Percentiles rank a stretch among this genome's conserved stretches.
phyloP scores from a whole-genome alignment of 75 land plant genomes.

The Picea glauca region DNA sequence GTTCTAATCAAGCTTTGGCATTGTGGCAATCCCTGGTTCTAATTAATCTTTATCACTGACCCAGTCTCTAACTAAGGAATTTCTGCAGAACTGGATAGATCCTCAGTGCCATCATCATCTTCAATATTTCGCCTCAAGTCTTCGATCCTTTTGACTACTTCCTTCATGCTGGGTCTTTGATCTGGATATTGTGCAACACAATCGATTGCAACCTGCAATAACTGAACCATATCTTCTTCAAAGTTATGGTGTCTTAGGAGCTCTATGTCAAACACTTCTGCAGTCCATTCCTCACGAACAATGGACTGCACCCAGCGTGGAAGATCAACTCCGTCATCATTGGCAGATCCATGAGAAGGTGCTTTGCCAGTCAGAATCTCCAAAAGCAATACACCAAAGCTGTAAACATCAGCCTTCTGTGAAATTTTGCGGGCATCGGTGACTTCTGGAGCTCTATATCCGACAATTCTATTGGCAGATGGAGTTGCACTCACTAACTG shows the following conservation, averaged over 20 bases:
- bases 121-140: conserved; percentile 15
- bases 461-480: conserved; percentile 49
- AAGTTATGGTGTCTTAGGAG: conserved; percentile 59
- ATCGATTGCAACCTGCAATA: conserved; percentile 59
- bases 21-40: neutral
- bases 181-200: conserved; percentile 61
- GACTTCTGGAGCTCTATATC: conserved; percentile 90
- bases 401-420: conserved; percentile 83
- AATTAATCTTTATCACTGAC: neutral
- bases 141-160: conserved; percentile 46
- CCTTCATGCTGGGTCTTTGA: conserved; percentile 55
- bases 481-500: conserved; percentile 38
- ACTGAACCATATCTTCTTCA: conserved; percentile 75
- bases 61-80: neutral
- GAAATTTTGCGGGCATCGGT: conserved; percentile 63
- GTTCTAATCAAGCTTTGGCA: neutral
- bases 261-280: conserved; percentile 84
- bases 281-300: conserved; percentile 72
- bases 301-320: conserved; percentile 87
- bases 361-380: conserved; percentile 75
- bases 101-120: conserved; percentile 2
- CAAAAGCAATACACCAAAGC: conserved; percentile 78
- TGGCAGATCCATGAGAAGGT: conserved; percentile 59
- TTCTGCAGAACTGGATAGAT: neutral
- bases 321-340: conserved; percentile 75